Conservation (phyloP, 305 asterid species). For the Vinca major region DNA sequence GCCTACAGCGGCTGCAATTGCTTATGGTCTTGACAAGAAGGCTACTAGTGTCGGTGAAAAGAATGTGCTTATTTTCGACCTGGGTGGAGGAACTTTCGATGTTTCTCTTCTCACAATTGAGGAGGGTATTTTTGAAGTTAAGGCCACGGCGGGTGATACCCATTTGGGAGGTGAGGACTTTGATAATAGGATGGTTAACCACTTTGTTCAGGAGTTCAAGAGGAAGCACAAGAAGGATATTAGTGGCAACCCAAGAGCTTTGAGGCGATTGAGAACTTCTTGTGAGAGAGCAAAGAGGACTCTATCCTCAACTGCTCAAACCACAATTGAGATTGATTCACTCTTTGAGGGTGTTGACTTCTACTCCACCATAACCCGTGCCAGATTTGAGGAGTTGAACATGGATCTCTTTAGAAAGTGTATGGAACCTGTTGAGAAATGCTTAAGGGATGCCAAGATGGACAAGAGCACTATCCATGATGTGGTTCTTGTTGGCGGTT, state of each 20-base stretch:
- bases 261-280: conserved; percentile 13
- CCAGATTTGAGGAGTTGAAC: conserved; percentile 15
- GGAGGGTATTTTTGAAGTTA: conserved; percentile 15
- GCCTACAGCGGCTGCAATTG: conserved; percentile 15
- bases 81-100: conserved; percentile 12
- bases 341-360: conserved; percentile 13
- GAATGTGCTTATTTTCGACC: conserved; percentile 14
- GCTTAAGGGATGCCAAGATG: conserved; percentile 17
- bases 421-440: conserved; percentile 18
- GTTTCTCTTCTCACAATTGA: conserved; percentile 14
- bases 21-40: conserved; percentile 13
- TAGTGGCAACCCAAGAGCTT: conserved; percentile 14
- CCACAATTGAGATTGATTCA: conserved; percentile 15
- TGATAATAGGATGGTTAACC: conserved; percentile 13
- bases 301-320: conserved; percentile 15
- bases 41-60: conserved; percentile 4
- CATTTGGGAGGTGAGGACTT: conserved; percentile 16
- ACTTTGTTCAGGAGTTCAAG: conserved; percentile 14
- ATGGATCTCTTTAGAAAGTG: conserved; percentile 17
- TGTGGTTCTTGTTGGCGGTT: conserved; percentile 15
- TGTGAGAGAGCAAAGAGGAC: conserved; percentile 17
- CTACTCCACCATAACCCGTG: conserved; percentile 14
- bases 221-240: conserved; percentile 16
- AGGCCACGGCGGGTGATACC: conserved; percentile 13
- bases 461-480: conserved; percentile 14